Base-by-base conservation (phyloP, 495 filamentous ascomycete genomes). In the Tuber microsphaerosporum region DNA sequence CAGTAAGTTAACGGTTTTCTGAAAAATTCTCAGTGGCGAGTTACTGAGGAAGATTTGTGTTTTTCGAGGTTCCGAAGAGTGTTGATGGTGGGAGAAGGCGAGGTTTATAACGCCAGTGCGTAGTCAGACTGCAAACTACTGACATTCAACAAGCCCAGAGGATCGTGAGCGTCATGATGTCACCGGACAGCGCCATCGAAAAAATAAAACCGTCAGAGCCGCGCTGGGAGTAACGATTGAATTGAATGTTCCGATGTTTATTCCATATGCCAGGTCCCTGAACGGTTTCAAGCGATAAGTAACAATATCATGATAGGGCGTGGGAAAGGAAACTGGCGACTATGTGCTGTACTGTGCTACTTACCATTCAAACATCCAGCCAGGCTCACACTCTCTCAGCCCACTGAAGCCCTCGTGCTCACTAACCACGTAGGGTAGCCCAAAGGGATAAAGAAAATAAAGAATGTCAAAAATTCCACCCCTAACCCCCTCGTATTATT, bases 121-220 rank as follows among this genome's bases (percentile, higher is more conserved):
- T 31, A 65, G 56, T 6, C 26, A 26, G 56, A 34, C 56, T 34
- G 7, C 56, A 65, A 17, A 4, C 26, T 17, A 34, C 26, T 65
- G 56, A 65, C 26, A 34, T 34, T 34, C 26, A 65, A 65, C 26
- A 65, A 65, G 26, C 56, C n/a, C 56, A 17, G 34, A 65, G 56
- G 56, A 65, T 65, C 56, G 56, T 65, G 56, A 65, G 56, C 31
- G 56, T 65, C 56, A 65, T 65, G 56, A 65, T 65, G 56, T 65
- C 56, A 65, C 26, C 56, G 56, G 56, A 34, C 26, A 65, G 56
- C 56, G 56, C 12, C 56, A 65, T 65, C 56, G 56, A 65, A 65
- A 65, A 61, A 65, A 65, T 16, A 34, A 65, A 65, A 65, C 10
- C 56, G 56, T 65, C 26, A 65, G 56, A 65, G 56, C 56, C 56